These are phyloP conservation scores for Coemansia sp. DNA, from an alignment of 192 early-diverging fungal species.

Conservation along the genomic window DNA sequence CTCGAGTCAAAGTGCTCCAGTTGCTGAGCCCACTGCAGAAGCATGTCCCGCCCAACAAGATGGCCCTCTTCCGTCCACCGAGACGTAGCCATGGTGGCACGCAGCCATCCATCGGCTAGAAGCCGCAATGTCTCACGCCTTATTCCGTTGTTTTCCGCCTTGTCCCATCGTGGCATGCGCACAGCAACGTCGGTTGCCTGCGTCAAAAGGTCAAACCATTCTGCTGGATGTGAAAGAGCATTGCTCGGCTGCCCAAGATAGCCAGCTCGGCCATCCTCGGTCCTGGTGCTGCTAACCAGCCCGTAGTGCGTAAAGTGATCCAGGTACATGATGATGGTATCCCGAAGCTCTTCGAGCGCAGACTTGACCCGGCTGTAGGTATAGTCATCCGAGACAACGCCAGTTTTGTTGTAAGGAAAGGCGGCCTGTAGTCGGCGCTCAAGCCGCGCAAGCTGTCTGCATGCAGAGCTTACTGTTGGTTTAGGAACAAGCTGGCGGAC, in stretches of 20 bases:
- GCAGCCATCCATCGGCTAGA: conserved; percentile 74
- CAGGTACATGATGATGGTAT: conserved; percentile 69
- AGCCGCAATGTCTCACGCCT: conserved; percentile 66
- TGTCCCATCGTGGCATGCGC: conserved; percentile 82
- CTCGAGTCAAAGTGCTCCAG: conserved; percentile 33
- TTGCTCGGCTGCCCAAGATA: conserved; percentile 6
- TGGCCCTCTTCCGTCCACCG: conserved; percentile 77
- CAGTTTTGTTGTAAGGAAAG: conserved; percentile 86
- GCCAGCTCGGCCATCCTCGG: not conserved
- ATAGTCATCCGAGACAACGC: conserved; percentile 80
- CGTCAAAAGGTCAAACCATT: conserved; percentile 80
- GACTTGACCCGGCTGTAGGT: conserved; percentile 83
- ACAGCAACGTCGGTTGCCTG: conserved; percentile 70
- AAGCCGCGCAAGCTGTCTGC: conserved; percentile 62
- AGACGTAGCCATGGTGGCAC: conserved; percentile 70
- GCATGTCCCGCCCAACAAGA: conserved; percentile 72
- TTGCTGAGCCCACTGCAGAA: conserved; percentile 77
- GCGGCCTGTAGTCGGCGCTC: conserved; percentile 72
- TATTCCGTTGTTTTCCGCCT: conserved; percentile 65
- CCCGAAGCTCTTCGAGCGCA: conserved; percentile 71
- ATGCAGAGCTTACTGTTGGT: conserved; percentile 80
- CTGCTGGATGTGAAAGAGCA: conserved; percentile 51
- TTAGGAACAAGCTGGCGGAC: conserved; percentile 76
- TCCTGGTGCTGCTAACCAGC: conserved; percentile 67
- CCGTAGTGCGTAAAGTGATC: conserved; percentile 77